A percentile compares a stretch with the other conserved stretches of the same genome.
phyloP scores from a whole-genome alignment of 805 yeast species.

The Alloascoidea hylecoeti region DNA sequence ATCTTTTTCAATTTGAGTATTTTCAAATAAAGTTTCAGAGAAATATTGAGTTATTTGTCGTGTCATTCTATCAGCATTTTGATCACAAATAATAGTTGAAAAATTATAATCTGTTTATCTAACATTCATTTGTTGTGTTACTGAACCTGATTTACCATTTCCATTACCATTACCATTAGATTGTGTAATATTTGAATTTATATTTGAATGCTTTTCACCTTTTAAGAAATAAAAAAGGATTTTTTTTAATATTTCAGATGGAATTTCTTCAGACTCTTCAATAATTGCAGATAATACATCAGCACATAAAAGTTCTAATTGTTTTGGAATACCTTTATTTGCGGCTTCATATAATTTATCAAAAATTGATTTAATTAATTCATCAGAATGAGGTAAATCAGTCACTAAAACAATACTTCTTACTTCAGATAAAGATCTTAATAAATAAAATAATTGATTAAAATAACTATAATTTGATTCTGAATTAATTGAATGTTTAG shows the following conservation, averaged over 20 bases:
- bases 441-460: conserved; percentile 45
- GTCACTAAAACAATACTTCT: conserved; percentile 64
- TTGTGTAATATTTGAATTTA: too few species aligned
- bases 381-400: conserved; percentile 52
- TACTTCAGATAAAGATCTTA: conserved; percentile 61
- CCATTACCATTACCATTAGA: background rate
- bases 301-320: conserved; percentile 45
- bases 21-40: conserved; percentile 47
- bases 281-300: conserved; percentile 67
- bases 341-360: conserved; percentile 43
- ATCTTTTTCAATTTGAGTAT: conserved; percentile 11
- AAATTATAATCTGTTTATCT: conserved; percentile 40
- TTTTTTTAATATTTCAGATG: conserved; percentile 43
- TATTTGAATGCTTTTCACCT: conserved; percentile 4
- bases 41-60: conserved; percentile 67
- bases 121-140: conserved; percentile 8
- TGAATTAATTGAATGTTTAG: too few species aligned
- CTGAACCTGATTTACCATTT: conserved; percentile 7
- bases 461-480: conserved; percentile 41
- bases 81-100: conserved; percentile 52
- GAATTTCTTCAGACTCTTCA: conserved; percentile 53
- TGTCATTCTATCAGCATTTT: conserved; percentile 60
- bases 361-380: conserved; percentile 41
- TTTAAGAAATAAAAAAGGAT: conserved; percentile 48
- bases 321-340: conserved; percentile 29